phyloP scores from a whole-genome alignment of 352 stramenopile genomes.

The Pythium grandisporangium region DNA sequence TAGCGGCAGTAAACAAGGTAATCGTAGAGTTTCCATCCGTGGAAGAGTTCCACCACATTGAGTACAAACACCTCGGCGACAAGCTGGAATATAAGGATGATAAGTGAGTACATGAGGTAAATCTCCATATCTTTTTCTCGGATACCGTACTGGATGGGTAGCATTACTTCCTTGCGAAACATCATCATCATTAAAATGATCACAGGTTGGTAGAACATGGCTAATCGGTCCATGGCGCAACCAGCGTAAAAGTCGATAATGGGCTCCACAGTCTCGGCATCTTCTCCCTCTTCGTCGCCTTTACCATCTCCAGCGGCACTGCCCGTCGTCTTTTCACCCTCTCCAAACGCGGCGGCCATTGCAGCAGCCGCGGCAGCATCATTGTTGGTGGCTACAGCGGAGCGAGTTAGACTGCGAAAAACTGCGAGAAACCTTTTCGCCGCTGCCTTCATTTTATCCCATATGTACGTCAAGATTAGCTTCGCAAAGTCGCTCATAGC shows the following conservation, averaged over 20 bases:
- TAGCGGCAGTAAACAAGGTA: constrained; percentile 96
- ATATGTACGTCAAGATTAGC: constrained; percentile 23
- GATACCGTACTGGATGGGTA: constrained; percentile 95
- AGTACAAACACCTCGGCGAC: constrained; percentile 93
- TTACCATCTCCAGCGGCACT: no score
- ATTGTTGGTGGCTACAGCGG: constrained; percentile 12
- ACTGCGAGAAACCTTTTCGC: constrained; percentile 21
- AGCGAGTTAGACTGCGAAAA: constrained; percentile 45
- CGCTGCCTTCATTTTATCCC: constrained; percentile 27
- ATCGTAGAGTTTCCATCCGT: constrained; percentile 97
- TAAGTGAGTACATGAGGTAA: constrained; percentile 93
- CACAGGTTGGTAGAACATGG: constrained; percentile 91
- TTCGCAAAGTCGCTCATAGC: constrained; percentile 59
- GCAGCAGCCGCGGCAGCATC: constrained; percentile 1
- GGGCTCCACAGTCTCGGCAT: constrained; percentile 91
- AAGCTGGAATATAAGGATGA: constrained; percentile 94
- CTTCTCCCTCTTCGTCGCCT: constrained; percentile 40
- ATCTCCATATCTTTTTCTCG: constrained; percentile 97
- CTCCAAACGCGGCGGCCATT: constrained; percentile 4
- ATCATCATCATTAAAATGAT: constrained; percentile 94
- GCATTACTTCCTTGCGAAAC: constrained; percentile 90
- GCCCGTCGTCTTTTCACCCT: constrained; percentile 18
- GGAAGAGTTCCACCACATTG: constrained; percentile 94
- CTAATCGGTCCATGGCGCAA: constrained; percentile 89
- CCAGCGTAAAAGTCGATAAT: constrained; percentile 92